A percentile compares a stretch with the other conserved stretches of the same genome.
phyloP scores from a whole-genome alignment of 495 filamentous ascomycete species.

The Pseudevernia furfuracea region DNA sequence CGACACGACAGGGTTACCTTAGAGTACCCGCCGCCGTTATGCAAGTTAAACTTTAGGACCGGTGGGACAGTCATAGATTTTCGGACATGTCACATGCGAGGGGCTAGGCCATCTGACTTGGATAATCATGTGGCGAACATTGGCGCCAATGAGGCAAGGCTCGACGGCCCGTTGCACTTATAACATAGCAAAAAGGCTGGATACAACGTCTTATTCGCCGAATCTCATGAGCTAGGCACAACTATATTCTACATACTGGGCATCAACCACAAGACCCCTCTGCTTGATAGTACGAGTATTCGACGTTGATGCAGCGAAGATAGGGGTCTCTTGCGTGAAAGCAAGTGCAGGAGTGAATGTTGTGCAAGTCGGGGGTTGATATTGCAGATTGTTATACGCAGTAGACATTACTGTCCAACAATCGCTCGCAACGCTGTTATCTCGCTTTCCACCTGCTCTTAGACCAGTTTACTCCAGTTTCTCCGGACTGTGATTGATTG shows the following conservation, averaged over 20 bases:
- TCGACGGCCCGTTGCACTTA: not conserved
- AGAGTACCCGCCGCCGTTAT: not conserved
- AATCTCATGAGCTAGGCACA: not conserved
- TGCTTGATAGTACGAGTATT: not conserved
- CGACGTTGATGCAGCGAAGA: not conserved
- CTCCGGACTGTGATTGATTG: not conserved
- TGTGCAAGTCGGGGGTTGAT: too few relatives aligned
- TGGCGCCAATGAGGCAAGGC: not conserved
- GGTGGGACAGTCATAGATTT: not conserved
- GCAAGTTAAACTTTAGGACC: not conserved
- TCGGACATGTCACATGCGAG: too few relatives aligned
- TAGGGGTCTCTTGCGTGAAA: too few relatives aligned
- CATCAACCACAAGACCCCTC: slow-evolving; percentile 3
- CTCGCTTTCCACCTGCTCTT: too few relatives aligned
- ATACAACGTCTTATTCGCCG: not conserved
- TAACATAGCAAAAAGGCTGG: not conserved
- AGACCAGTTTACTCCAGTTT: not conserved
- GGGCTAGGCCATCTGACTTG: not conserved
- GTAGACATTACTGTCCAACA: too few relatives aligned
- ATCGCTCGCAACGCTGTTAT: too few relatives aligned
- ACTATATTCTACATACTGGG: not conserved
- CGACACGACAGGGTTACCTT: too few relatives aligned
- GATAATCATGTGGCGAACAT: not conserved
- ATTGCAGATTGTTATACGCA: too few relatives aligned
- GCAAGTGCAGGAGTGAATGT: too few relatives aligned